Evolutionary conservation across 805 yeast species (phyloP).

Genomic region (Metschnikowia henanensis): DNA sequence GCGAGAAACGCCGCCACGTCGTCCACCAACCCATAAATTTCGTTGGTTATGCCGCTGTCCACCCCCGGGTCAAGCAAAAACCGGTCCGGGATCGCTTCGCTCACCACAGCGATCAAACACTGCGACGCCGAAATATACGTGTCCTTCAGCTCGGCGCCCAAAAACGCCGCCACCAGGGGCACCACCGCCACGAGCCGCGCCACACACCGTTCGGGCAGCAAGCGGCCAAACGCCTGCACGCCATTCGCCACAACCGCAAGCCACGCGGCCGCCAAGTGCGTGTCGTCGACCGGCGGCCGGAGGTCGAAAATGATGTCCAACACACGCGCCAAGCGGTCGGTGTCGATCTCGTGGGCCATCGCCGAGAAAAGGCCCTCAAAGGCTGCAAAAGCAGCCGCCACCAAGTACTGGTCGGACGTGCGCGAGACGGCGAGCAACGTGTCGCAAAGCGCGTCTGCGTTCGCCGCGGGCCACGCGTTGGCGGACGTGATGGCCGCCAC

Average conservation of each 20-base stretch:
- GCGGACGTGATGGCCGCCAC: constrained; percentile 69
- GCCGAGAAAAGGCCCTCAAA: constrained; percentile 79
- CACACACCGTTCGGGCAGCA: constrained; percentile 47
- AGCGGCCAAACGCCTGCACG: constrained; percentile 38
- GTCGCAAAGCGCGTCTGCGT: constrained; percentile 74
- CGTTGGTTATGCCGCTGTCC: constrained; percentile 40
- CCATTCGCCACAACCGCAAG: constrained; percentile 91
- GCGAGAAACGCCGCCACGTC: constrained; percentile 52
- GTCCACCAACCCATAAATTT: constrained; percentile 56
- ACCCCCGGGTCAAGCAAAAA: constrained; percentile 53
- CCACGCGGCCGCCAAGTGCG: constrained; percentile 92
- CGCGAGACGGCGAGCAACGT: constrained; percentile 71
- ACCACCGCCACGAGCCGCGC: constrained; percentile 49
- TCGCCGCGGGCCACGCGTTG: constrained; percentile 78
- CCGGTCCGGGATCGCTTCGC: constrained; percentile 63
- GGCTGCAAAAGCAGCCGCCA: constrained; percentile 79
- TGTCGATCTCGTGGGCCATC: constrained; percentile 58
- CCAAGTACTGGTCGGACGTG: constrained; percentile 80
- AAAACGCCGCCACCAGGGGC: constrained; percentile 57
- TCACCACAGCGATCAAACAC: constrained; percentile 77
- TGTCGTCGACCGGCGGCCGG: constrained; percentile 79
- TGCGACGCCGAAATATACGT: constrained; percentile 79
- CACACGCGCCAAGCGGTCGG: constrained; percentile 62
- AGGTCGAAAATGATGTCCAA: constrained; percentile 73
- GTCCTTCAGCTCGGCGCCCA: constrained; percentile 62